These are phyloP conservation scores for Aspergillus sp. DNA, from an alignment of 2,329 filamentous ascomycete species.

Conservation along the genomic window DNA sequence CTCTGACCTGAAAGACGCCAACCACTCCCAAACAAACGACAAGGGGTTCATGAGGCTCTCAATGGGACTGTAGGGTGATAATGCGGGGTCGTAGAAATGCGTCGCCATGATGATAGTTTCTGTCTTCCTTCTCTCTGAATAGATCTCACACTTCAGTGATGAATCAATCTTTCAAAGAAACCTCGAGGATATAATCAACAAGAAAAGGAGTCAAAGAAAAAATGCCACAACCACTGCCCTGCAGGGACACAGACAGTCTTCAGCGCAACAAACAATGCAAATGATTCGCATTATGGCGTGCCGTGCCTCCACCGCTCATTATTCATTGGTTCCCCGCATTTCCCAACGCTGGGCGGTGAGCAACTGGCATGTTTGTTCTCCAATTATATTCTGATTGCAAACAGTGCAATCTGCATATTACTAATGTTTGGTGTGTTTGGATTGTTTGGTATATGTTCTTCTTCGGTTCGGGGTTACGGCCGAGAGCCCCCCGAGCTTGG, in stretches of 20 bases:
- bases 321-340: too few species aligned
- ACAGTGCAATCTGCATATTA: too few species aligned
- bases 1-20: not conserved
- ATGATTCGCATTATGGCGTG: not conserved
- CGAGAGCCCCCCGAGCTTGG: too few species aligned
- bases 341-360: too few species aligned
- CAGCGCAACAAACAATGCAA: not conserved
- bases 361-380: too few species aligned
- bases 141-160: not conserved
- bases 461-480: too few species aligned
- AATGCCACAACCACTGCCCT: not conserved
- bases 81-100: not conserved
- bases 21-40: not conserved
- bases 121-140: not conserved
- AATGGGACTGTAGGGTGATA: not conserved
- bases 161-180: not conserved
- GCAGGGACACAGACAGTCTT: too few species aligned
- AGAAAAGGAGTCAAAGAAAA: not conserved
- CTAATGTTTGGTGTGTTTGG: too few species aligned
- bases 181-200: not conserved
- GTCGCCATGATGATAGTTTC: not conserved
- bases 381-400: too few species aligned
- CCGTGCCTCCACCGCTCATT: too few species aligned
- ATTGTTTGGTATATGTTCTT: too few species aligned
- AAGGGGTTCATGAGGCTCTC: not conserved